phyloP scores from a whole-genome alignment of 768 basidiomycete species.

The Podaxis sp. region DNA sequence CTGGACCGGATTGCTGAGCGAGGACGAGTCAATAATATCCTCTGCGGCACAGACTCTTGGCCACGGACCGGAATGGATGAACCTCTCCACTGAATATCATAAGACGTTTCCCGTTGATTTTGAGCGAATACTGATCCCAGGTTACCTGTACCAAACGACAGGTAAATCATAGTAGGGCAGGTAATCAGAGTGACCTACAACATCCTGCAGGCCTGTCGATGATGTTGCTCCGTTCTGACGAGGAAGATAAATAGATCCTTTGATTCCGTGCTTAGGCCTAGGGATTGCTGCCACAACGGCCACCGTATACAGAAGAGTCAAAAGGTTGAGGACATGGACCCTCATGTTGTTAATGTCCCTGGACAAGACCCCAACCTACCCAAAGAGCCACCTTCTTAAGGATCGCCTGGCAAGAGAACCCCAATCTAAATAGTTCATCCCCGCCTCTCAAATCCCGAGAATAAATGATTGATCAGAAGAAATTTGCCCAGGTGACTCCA shows the following conservation, averaged over 20 bases:
- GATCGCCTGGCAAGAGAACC: neutral
- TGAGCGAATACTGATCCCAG: slow-evolving; percentile 42
- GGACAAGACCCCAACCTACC: neutral
- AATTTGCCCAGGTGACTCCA: slow-evolving; percentile 5
- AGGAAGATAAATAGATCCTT: neutral
- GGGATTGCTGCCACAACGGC: slow-evolving; percentile 21
- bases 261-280: neutral
- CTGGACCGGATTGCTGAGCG: slow-evolving; percentile 29
- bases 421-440: neutral
- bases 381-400: neutral
- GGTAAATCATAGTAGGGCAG: neutral
- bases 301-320: slow-evolving; percentile 23
- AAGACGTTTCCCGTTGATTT: slow-evolving; percentile 39
- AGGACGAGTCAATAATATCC: neutral
- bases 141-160: slow-evolving; percentile 29
- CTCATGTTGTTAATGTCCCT: slow-evolving; percentile 20
- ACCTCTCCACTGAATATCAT: slow-evolving; percentile 43
- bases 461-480: neutral
- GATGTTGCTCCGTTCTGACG: neutral
- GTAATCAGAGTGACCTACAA: neutral
- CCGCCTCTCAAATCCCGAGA: neutral
- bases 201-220: neutral
- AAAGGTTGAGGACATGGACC: slow-evolving; percentile 17
- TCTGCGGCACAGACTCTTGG: slow-evolving; percentile 13
- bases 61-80: slow-evolving; percentile 37